Evolutionary conservation across 106 monocot genomes (phyloP).

Genomic region (Dendrobium catenatum): DNA sequence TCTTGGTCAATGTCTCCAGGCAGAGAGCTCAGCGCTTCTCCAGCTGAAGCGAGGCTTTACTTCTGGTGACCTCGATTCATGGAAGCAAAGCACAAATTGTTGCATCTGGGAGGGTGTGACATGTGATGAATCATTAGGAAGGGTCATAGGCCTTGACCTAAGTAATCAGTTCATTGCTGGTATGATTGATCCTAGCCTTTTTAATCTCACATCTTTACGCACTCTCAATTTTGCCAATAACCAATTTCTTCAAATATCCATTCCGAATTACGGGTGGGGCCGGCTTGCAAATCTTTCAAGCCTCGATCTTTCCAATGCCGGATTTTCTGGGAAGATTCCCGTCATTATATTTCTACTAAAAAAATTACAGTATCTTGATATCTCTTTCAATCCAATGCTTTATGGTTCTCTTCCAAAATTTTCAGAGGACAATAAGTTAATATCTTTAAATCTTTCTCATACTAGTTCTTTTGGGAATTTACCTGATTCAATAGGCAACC

Average conservation of each 20-base stretch:
- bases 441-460: conserved; percentile 14
- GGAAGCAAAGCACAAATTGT: too few relatives aligned
- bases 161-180: conserved; percentile 15
- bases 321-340: conserved; percentile 33
- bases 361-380: conserved; percentile 26
- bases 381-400: conserved; percentile 30
- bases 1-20: too few relatives aligned
- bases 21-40: too few relatives aligned
- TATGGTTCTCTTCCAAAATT: conserved; percentile 2
- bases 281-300: conserved; percentile 8
- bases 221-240: conserved; percentile 26
- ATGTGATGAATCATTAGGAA: neutral
- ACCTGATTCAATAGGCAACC: conserved; percentile 14
- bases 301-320: conserved; percentile 36
- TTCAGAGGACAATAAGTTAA: conserved; percentile 8
- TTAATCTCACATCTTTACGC: conserved; percentile 15
- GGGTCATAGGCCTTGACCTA: conserved; percentile 41
- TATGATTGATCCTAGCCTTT: neutral
- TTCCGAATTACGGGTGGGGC: too few relatives aligned
- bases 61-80: too few relatives aligned
- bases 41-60: too few relatives aligned
- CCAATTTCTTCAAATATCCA: neutral
- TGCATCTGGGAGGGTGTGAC: too few relatives aligned
- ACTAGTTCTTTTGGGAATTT: conserved; percentile 27
- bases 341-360: neutral